Base-by-base conservation (phyloP, 768 basidiomycete genomes). In the Botryobasidium botryosum region DNA sequence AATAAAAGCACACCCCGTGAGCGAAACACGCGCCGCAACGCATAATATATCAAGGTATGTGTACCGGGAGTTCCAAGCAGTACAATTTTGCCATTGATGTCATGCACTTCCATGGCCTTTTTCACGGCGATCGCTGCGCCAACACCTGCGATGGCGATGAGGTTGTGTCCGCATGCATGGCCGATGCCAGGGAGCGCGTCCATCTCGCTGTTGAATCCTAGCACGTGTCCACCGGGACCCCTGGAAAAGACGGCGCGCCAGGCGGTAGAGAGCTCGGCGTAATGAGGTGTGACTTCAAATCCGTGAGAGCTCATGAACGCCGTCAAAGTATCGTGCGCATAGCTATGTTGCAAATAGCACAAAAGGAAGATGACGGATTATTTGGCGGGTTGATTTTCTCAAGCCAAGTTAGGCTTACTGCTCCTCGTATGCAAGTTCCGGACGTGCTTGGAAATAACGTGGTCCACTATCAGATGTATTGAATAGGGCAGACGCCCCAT, bases 191-290 rank as follows among this genome's bases (percentile, higher is more conserved):
- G 55, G 31, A 79, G 62, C 1, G 77, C 77, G 44, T 76, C 65
- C 79, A 81, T 82, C 61, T 86, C 84, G 13, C 82, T 84, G 57
- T 87, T 86, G 47, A 87, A 64, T 0, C 83, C 83, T 26, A 86
- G 70, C 0, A 70, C 74, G 41, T 74, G 68, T 5, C 80, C 81
- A 10, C 79, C 82, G 24, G 63, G 57, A 7, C 79, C 77, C 51
- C 76, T 67, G 13, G 68, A 62, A 52, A 72, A 85, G 2, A 67
- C 69, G 0, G 84, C 84, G 18, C 67, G 62, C 83, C 83, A 85
- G 3, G 80, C 83, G 0, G 83, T 87, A 15, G 72, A 66, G 23
- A 86, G 63, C 13, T 51, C 55, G 40, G 69, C 67, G 53, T 75
- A 70, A 35, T 80, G 70, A 42, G 61, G 67, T 32, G 68, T 69